These are phyloP conservation scores for Erythrobasidium hasegawianum DNA, from an alignment of 1,284 basidiomycete genomes.

Conservation along the genomic window DNA sequence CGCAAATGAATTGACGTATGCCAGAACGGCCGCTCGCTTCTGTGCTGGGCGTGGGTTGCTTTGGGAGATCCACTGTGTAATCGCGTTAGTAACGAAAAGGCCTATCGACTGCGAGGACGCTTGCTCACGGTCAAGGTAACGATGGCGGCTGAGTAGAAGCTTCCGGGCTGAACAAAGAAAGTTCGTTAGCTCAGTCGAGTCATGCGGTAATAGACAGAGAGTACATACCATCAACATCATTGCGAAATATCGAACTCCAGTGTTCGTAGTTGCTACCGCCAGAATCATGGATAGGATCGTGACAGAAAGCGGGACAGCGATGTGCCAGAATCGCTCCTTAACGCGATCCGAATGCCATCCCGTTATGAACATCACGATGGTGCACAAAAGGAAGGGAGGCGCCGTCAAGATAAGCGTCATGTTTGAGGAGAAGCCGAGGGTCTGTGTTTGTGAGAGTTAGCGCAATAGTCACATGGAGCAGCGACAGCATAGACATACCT, in stretches of 20 bases:
- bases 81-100: too few species aligned
- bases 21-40: slow-evolving; percentile 51
- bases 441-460: slow-evolving; percentile 35
- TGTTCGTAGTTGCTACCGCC: slow-evolving; percentile 49
- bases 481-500: slow-evolving; percentile 54
- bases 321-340: slow-evolving; percentile 53
- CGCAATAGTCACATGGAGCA: not conserved
- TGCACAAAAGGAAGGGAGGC: slow-evolving; percentile 47
- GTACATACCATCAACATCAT: slow-evolving; percentile 41
- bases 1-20: slow-evolving; percentile 49
- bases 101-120: not conserved
- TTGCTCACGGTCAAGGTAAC: slow-evolving; percentile 43
- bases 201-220: not conserved
- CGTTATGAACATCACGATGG: slow-evolving; percentile 48
- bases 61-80: slow-evolving; percentile 50
- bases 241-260: slow-evolving; percentile 48
- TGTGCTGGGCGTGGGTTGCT: slow-evolving; percentile 49
- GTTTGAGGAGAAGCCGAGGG: slow-evolving; percentile 48
- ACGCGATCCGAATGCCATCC: slow-evolving; percentile 61
- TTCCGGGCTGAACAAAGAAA: slow-evolving; percentile 33
- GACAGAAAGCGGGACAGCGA: slow-evolving; percentile 45
- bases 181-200: not conserved
- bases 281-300: slow-evolving; percentile 57
- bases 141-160: slow-evolving; percentile 49
- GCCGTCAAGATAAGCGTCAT: slow-evolving; percentile 50